Base-by-base conservation (phyloP, 139 green algal species). In the Microglena sp. region DNA sequence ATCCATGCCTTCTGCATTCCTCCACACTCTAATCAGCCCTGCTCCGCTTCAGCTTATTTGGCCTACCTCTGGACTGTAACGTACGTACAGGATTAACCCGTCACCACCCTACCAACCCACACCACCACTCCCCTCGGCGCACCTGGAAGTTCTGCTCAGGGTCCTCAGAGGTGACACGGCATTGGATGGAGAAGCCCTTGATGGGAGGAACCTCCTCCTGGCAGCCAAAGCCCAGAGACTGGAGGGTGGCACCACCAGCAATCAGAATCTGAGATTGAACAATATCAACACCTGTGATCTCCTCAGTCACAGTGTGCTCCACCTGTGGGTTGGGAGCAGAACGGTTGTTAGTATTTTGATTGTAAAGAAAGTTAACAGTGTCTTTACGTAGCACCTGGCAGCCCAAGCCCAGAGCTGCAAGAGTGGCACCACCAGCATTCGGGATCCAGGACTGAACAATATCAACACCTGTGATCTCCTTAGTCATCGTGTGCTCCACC, bases 401-500 rank as follows among this genome's bases (percentile, higher is more conserved):
- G 70, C 62, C 73, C 45, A 95, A 76, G 53, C 89, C 89, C 44
- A 95, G 69, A 4, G 91, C 82, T 0, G 69, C 79, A 21, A 97
- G 82, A 2, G 66, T 82, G 35, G 84, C 82, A 5, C 92, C 92
- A 29, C 82, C 83, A 0, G 91, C 91, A 61, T 97, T 90, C 46
- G 80, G 77, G 71, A 97, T 93, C 70, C 98, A 92, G 3, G 80
- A 76, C 76, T 93, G 83, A 50, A 95, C 87, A 29, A 98, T 81
- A 74, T 98, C 92, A 1, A 98, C 69, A n/a, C 87, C 86, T 3
- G 89, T 96, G 45, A 98, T 78, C 81, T 96, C 90, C 83, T 98
- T 92, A 1, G 93, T 98, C 28, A 96, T 81, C 1, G 92, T 95
- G 82, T 98, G 92, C 86, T 98, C 92, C 55, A 98, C 92, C 85